phyloP scores from a whole-genome alignment of 2,329 filamentous ascomycete genomes.

The Beauveria sp. region DNA sequence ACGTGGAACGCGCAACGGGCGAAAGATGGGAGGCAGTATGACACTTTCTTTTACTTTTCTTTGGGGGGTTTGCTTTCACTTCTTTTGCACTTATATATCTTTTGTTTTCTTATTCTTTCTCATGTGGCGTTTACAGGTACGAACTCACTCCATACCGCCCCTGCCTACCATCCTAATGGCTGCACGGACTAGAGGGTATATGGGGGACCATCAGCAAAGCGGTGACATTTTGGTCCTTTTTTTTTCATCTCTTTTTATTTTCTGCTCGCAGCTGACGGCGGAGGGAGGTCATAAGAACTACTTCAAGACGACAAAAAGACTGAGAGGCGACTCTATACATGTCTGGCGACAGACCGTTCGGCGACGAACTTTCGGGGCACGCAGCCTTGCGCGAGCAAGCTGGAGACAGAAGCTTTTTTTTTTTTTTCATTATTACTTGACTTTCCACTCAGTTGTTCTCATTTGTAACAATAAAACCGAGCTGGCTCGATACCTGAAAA shows the following conservation, averaged over 20 bases:
- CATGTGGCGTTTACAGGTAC: neutral
- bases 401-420: neutral
- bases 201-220: neutral
- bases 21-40: neutral
- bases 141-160: neutral
- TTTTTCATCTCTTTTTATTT: neutral
- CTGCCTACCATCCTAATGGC: neutral
- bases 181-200: neutral
- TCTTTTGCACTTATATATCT: neutral
- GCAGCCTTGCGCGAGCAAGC: neutral
- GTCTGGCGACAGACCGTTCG: conserved; percentile 27
- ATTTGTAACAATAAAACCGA: conserved; percentile 3
- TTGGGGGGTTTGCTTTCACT: neutral
- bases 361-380: conserved; percentile 15
- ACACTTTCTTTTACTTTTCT: neutral
- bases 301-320: conserved; percentile 11
- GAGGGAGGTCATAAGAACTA: neutral
- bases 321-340: conserved; percentile 19
- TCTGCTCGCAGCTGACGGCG: neutral
- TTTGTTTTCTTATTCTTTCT: conserved; percentile 11
- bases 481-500: conserved; percentile 1
- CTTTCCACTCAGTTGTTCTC: conserved; percentile 5
- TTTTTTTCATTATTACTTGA: conserved; percentile 10
- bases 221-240: neutral
- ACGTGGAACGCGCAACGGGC: neutral